These are phyloP conservation scores for Priceomyces castillae DNA, from an alignment of 805 yeast genomes.

Conservation along the genomic window DNA sequence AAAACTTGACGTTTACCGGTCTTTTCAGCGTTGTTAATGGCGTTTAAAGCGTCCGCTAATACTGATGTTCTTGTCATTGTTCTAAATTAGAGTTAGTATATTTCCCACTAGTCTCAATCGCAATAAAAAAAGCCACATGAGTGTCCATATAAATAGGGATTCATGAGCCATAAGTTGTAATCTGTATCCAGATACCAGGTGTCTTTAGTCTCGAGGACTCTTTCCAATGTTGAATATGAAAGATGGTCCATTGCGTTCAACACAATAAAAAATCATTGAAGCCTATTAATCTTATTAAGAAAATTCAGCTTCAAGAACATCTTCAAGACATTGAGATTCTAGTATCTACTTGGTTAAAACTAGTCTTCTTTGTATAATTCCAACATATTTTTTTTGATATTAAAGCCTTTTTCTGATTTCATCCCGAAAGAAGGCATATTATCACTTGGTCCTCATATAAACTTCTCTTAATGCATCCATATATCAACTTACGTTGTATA, in stretches of 20 bases:
- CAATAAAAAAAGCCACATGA: constrained; percentile 30
- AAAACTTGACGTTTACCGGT: constrained; percentile 99
- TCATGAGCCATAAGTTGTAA: constrained; percentile 27
- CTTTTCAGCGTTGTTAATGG: constrained; percentile 98
- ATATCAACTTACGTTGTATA: no score
- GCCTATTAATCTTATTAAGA: background rate
- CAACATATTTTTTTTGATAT: no score
- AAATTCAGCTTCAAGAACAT: constrained; percentile 7
- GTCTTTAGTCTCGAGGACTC: constrained; percentile 23
- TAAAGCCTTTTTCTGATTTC: no score
- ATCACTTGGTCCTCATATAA: no score
- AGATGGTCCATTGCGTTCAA: constrained; percentile 6
- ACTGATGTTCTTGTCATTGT: constrained; percentile 96
- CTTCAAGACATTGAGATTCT: constrained; percentile 20
- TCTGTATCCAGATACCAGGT: constrained; percentile 24
- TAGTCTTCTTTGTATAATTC: background rate
- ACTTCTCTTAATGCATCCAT: no score
- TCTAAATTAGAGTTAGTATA: constrained; percentile 19
- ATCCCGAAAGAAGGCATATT: no score
- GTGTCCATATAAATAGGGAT: constrained; percentile 34
- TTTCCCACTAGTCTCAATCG: constrained; percentile 2
- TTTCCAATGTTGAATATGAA: constrained; percentile 14
- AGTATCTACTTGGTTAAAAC: constrained; percentile 6
- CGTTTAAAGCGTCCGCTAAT: constrained; percentile 96
- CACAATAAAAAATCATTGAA: constrained; percentile 6